phyloP scores from a whole-genome alignment of 129 eudicot genomes.

The Flaveria bidentis region DNA sequence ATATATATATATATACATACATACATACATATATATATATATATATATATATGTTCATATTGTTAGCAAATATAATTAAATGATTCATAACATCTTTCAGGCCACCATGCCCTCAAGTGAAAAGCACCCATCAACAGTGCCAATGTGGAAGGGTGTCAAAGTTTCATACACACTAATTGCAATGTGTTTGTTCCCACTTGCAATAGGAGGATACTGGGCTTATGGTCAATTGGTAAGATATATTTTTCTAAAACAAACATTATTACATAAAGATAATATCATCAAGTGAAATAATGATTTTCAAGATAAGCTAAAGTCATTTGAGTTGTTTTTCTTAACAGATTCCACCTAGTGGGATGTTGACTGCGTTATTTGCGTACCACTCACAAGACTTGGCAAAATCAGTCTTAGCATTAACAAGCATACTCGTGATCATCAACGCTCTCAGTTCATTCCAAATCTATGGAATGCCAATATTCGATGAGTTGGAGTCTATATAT shows the following conservation, averaged over 20 bases:
- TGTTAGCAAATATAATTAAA: neutral
- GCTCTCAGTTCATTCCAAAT: slow-evolving; percentile 57
- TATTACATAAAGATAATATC: neutral
- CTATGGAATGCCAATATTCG: slow-evolving; percentile 56
- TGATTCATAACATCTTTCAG: slow-evolving; percentile 22
- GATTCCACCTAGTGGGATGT: slow-evolving; percentile 55
- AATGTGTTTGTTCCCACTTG: slow-evolving; percentile 59
- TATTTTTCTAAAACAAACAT: neutral
- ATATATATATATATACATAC: no score
- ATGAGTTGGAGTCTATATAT: slow-evolving; percentile 48
- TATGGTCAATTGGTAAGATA: slow-evolving; percentile 49
- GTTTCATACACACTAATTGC: slow-evolving; percentile 52
- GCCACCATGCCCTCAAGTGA: slow-evolving; percentile 68
- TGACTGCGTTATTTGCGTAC: slow-evolving; percentile 44
- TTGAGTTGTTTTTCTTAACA: neutral
- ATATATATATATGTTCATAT: no score
- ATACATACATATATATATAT: no score
- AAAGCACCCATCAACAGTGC: slow-evolving; percentile 59
- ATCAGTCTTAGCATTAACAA: slow-evolving; percentile 35
- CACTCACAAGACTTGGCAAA: slow-evolving; percentile 43
- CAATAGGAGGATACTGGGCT: slow-evolving; percentile 72
- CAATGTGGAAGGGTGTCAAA: slow-evolving; percentile 65
- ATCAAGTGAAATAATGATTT: neutral
- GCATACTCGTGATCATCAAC: slow-evolving; percentile 47
- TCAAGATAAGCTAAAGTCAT: neutral